Evolutionary conservation across 2,329 filamentous ascomycete species (phyloP).

Genomic region (Alternaria atra): DNA sequence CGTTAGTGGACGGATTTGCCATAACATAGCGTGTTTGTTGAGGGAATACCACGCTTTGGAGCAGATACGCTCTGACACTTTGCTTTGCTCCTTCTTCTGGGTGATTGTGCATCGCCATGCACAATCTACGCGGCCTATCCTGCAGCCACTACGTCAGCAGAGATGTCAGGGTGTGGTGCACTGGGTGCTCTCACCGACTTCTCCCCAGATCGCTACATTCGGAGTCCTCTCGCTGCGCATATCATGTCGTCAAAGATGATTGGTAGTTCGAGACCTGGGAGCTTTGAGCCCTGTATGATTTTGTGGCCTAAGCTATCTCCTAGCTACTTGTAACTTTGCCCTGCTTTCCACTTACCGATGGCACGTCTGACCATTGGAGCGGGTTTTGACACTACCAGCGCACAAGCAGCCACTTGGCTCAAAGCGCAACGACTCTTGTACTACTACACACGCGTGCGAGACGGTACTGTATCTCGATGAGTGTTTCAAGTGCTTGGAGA

Average conservation of each 20-base stretch:
- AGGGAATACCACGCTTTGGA: neutral
- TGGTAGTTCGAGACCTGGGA: neutral
- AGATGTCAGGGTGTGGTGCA: neutral
- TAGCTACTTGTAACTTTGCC: neutral
- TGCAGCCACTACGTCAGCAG: neutral
- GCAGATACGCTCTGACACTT: no score
- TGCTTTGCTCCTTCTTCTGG: neutral
- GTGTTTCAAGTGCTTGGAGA: neutral
- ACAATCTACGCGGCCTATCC: neutral
- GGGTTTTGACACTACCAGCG: neutral
- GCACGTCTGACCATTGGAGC: neutral
- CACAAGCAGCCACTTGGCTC: constrained; percentile 20
- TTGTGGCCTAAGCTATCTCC: neutral
- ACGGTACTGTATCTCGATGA: neutral
- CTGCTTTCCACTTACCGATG: neutral
- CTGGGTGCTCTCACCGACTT: neutral
- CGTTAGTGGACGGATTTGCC: neutral
- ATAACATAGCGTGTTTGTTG: neutral
- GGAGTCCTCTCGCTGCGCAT: neutral
- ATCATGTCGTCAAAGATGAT: neutral
- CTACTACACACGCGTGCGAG: neutral
- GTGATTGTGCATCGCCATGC: neutral
- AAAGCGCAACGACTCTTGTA: constrained; percentile 20
- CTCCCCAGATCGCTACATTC: neutral
- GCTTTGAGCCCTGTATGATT: neutral